Evolutionary conservation across 768 basidiomycete genomes (phyloP).

Genomic region (Russula compacta): DNA sequence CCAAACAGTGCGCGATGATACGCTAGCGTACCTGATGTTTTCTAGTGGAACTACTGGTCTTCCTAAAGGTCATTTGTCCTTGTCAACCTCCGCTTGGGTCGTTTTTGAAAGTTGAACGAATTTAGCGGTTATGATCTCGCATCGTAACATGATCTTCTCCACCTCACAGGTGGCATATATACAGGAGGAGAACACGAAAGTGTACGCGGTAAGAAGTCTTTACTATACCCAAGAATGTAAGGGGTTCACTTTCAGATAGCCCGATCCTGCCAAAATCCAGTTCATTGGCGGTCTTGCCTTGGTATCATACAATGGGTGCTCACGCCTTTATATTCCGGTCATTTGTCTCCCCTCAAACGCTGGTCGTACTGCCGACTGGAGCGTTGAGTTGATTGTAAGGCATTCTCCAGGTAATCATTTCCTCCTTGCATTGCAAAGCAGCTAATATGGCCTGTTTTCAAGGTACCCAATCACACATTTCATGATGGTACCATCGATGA

Average conservation of each 20-base stretch:
- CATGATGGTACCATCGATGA: constrained; percentile 10
- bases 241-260: constrained; percentile 24
- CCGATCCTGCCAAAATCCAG: constrained; percentile 32
- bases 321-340: constrained; percentile 42
- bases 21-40: constrained; percentile 61
- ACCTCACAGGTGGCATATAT: constrained; percentile 25
- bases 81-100: background rate
- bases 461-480: constrained; percentile 10
- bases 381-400: constrained; percentile 40
- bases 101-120: background rate
- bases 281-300: constrained; percentile 51
- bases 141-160: constrained; percentile 47
- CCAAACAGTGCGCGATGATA: constrained; percentile 39
- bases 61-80: constrained; percentile 49
- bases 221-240: background rate
- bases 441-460: background rate
- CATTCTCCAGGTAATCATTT: constrained; percentile 46
- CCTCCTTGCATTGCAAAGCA: background rate
- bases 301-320: constrained; percentile 62
- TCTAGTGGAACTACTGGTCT: constrained; percentile 74
- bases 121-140: constrained; percentile 64
- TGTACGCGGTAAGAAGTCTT: constrained; percentile 31
- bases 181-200: constrained; percentile 26
- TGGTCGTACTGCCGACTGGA: constrained; percentile 57
- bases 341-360: constrained; percentile 37